Conservation (phyloP, 441 rosid species). For the Eutrema salsugineum region DNA sequence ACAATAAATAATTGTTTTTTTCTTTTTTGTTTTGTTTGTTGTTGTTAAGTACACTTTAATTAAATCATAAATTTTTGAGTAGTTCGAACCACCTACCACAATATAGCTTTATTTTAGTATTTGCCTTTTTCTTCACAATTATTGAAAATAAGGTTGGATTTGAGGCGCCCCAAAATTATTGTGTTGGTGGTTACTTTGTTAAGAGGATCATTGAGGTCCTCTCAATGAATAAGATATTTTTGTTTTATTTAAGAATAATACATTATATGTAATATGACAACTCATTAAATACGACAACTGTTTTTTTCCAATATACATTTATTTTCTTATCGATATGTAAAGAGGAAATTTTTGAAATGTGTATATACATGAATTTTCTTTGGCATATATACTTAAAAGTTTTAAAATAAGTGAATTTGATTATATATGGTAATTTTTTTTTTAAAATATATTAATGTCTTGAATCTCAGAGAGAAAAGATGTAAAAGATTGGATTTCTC, state of each 20-base stretch:
- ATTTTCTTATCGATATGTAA: background rate
- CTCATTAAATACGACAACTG: constrained; percentile 5
- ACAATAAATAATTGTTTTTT: background rate
- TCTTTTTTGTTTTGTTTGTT: background rate
- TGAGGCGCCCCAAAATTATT: constrained; percentile 29
- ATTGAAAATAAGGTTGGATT: constrained; percentile 22
- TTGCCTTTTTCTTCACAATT: constrained; percentile 5
- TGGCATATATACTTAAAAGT: background rate
- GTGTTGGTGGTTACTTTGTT: constrained; percentile 27
- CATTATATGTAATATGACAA: constrained; percentile 7
- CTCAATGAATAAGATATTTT: background rate
- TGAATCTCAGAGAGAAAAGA: too few relatives aligned
- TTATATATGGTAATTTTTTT: background rate
- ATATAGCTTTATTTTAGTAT: constrained; percentile 4
- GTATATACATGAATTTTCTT: background rate
- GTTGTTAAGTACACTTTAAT: constrained; percentile 3
- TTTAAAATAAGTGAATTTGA: background rate
- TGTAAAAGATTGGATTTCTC: too few relatives aligned
- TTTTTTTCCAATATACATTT: background rate
- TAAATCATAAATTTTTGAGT: constrained; percentile 6
- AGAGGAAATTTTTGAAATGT: background rate
- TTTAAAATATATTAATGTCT: too few relatives aligned
- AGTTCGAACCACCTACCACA: constrained; percentile 27
- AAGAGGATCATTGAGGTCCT: constrained; percentile 13
- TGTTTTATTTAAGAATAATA: background rate